A percentile compares a stretch with the other conserved stretches of the same genome.
Evolutionary conservation across 2,329 filamentous ascomycete species (phyloP).

Genomic region (Whalleya microplaca): DNA sequence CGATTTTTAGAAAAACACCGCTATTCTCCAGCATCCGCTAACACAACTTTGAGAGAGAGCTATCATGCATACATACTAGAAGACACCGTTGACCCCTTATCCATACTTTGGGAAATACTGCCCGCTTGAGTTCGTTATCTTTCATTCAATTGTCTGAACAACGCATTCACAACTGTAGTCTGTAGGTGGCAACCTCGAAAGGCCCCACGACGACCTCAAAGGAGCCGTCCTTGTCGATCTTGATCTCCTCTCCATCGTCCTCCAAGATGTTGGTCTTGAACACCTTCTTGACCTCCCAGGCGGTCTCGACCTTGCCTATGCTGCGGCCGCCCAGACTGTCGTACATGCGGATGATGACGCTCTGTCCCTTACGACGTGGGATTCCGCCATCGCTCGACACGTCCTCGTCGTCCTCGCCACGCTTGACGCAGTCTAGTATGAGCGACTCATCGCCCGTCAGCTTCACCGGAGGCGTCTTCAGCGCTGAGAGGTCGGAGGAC

Average conservation of each 20-base stretch:
- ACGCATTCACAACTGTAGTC: conserved; percentile 56
- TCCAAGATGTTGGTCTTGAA: conserved; percentile 87
- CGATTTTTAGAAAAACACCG: background rate
- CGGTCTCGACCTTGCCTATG: conserved; percentile 70
- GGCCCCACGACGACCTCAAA: conserved; percentile 70
- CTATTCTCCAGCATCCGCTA: background rate
- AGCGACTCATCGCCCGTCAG: conserved; percentile 70
- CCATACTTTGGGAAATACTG: too few species aligned
- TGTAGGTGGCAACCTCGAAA: conserved; percentile 85
- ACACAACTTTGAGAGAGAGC: background rate
- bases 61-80: too few species aligned
- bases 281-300: conserved; percentile 73
- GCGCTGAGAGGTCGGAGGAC: conserved; percentile 34
- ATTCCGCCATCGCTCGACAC: conserved; percentile 65
- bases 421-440: conserved; percentile 87
- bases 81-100: too few species aligned
- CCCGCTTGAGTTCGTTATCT: background rate
- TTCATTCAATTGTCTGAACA: conserved; percentile 1
- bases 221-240: conserved; percentile 50
- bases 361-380: conserved; percentile 70
- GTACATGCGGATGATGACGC: conserved; percentile 83
- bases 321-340: conserved; percentile 85
- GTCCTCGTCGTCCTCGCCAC: conserved; percentile 86
- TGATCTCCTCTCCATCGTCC: conserved; percentile 75
- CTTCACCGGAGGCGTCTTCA: conserved; percentile 56